phyloP scores from a whole-genome alignment of 495 filamentous ascomycete genomes.

The Aspergillus olivimuriae region DNA sequence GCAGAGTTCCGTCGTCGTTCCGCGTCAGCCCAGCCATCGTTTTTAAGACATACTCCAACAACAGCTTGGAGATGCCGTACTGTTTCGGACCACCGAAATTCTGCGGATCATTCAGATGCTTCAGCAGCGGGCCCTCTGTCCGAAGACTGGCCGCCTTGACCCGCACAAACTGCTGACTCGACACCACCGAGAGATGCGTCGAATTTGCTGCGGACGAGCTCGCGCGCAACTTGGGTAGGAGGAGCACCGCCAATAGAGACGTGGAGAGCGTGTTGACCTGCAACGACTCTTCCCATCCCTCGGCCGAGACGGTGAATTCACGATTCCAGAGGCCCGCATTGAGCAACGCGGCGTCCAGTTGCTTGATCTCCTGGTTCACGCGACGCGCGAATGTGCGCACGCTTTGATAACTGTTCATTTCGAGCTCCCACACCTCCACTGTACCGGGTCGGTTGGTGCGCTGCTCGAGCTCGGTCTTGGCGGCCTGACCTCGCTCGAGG shows the following conservation, averaged over 20 bases:
- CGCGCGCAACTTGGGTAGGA: conserved; percentile 44
- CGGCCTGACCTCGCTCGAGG: conserved; percentile 37
- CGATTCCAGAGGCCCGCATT: conserved; percentile 41
- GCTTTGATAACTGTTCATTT: conserved; percentile 46
- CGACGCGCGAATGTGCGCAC: conserved; percentile 41
- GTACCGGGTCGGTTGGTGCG: conserved; percentile 34
- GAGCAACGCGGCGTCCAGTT: conserved; percentile 37
- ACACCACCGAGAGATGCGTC: conserved; percentile 33
- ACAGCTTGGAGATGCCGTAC: conserved; percentile 42
- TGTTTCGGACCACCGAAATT: conserved; percentile 30
- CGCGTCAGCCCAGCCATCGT: conserved; percentile 26
- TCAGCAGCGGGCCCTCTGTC: conserved; percentile 25
- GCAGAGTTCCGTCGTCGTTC: conserved; percentile 28
- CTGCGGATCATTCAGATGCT: conserved; percentile 25
- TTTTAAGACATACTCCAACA: conserved; percentile 40
- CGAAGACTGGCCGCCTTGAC: conserved; percentile 29
- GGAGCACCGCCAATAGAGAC: conserved; percentile 44
- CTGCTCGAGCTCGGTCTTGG: conserved; percentile 41
- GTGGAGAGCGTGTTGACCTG: conserved; percentile 58
- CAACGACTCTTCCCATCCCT: conserved; percentile 49
- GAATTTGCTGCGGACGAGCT: conserved; percentile 20
- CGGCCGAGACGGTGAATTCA: conserved; percentile 25
- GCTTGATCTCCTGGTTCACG: conserved; percentile 28
- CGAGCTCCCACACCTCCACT: conserved; percentile 47
- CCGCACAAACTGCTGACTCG: conserved; percentile 36